phyloP scores from a whole-genome alignment of 2,329 filamentous ascomycete species.

The Aspergillus pseudoterreus region DNA sequence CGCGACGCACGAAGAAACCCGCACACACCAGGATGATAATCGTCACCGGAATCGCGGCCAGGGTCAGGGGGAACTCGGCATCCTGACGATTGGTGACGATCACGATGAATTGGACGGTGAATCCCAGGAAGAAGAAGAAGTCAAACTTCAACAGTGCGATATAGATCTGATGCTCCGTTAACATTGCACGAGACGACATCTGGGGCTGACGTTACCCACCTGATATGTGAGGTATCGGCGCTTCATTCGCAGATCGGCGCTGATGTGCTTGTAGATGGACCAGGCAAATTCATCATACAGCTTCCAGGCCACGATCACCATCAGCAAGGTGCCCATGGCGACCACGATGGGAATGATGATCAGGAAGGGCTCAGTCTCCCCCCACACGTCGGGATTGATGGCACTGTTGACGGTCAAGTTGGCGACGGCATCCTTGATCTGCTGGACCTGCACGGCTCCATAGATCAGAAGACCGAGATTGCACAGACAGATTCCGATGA shows the following conservation, averaged over 20 bases:
- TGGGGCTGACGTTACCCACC: conserved; percentile 49
- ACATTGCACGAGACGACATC: background rate
- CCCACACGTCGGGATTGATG: conserved; percentile 60
- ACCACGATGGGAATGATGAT: conserved; percentile 84
- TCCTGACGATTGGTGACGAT: conserved; percentile 70
- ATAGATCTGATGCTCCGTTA: conserved; percentile 67
- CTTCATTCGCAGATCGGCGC: conserved; percentile 94
- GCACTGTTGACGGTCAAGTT: conserved; percentile 47
- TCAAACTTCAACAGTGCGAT: conserved; percentile 98
- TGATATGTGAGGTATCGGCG: conserved; percentile 94
- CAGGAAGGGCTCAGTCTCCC: conserved; percentile 67
- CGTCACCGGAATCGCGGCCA: conserved; percentile 85
- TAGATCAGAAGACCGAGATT: conserved; percentile 91
- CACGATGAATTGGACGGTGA: conserved; percentile 96
- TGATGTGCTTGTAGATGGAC: conserved; percentile 99
- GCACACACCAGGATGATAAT: conserved; percentile 83
- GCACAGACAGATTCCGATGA: conserved; percentile 91
- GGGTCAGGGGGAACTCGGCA: conserved; percentile 79
- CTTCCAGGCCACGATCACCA: conserved; percentile 84
- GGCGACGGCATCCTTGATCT: conserved; percentile 72
- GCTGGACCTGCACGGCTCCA: conserved; percentile 85
- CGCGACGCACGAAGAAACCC: conserved; percentile 77
- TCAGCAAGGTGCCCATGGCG: conserved; percentile 66
- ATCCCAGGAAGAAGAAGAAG: conserved; percentile 99
- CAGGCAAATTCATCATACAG: conserved; percentile 98